Evolutionary conservation across 1,139 yeast species (phyloP), one percentile per base, ranked within the genome.

Genomic region (Blastobotrys raffinosifermentans): DNA sequence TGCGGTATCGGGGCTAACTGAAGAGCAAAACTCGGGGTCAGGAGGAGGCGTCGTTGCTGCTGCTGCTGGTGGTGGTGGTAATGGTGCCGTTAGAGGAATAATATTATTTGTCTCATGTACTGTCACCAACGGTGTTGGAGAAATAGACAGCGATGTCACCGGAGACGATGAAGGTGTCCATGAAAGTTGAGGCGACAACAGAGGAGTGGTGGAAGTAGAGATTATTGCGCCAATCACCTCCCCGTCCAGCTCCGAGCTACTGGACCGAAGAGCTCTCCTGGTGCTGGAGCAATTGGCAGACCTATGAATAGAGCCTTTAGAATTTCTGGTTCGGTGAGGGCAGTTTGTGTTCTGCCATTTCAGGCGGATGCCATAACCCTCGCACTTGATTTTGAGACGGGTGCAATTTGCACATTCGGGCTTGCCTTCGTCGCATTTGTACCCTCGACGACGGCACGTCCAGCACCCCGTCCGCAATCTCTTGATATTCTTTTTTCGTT

Each of bases 361-460:
- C 19, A 53, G 43, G 23, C 57, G 43, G 25, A 53, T 51, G 8
- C 53, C 57, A 33, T 53, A 53, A 8, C 57, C 57, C 30, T 53
- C 57, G 27, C 57, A 53, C 10, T 31, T 31, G 13, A 53, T 33
- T 29, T 53, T 47, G 34, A 53, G 43, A n/a, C 50, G 29, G 19
- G 37, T 35, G 33, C 54, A 50, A 29, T 50, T 50, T 30, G 42
- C 39, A 35, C 54, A 50, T n/a, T 63, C 53, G 0, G 94, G 94
- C 50, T 74, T 76, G 1, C 64, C 66, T 56, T 85, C 94, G 54
- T 85, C 94, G 66, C 95, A 85, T 54, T 84, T 85, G 40, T 84
- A 89, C 38, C 94, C 67, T 54, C 94, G 68, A 51, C 74, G 70
- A 54, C 85, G 82, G 58, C 95, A 85, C 1, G 91, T 80, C 45